A percentile compares a stretch with the other conserved stretches of the same genome.
Evolutionary conservation across 2,329 filamentous ascomycete species (phyloP).

Genomic region (Byssothecium circinans): DNA sequence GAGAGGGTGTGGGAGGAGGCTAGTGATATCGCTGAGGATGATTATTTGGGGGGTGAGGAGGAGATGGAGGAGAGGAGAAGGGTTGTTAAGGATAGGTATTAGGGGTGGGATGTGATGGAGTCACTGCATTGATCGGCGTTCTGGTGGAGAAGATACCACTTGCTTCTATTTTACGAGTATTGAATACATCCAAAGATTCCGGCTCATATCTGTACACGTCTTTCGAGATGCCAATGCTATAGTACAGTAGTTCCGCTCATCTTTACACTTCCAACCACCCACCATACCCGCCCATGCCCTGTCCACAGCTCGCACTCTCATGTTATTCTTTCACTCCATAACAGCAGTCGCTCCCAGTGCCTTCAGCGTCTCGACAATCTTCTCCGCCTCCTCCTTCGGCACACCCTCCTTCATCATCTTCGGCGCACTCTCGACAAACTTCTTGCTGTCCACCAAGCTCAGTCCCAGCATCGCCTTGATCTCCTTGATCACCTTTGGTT

Average conservation of each 20-base stretch:
- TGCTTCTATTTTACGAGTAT: slow-evolving; percentile 24
- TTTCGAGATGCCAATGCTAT: slow-evolving; percentile 34
- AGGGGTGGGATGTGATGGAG: not conserved
- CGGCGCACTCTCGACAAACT: slow-evolving; percentile 97
- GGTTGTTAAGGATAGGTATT: slow-evolving; percentile 46
- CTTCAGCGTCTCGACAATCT: slow-evolving; percentile 95
- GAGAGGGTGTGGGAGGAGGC: slow-evolving; percentile 83
- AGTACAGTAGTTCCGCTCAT: slow-evolving; percentile 29
- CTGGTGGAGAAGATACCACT: slow-evolving; percentile 35
- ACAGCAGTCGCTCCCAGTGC: slow-evolving; percentile 82
- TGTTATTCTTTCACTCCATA: slow-evolving; percentile 70
- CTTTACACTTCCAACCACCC: slow-evolving; percentile 1
- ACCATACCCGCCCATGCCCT: not conserved
- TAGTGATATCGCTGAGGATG: slow-evolving; percentile 85
- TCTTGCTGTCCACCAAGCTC: slow-evolving; percentile 98
- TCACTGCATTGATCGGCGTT: slow-evolving; percentile 32
- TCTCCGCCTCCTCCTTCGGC: slow-evolving; percentile 98
- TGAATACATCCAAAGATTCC: slow-evolving; percentile 32
- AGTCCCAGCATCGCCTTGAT: slow-evolving; percentile 94
- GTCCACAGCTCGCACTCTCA: not conserved
- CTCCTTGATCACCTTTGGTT: slow-evolving; percentile 99
- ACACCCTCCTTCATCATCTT: slow-evolving; percentile 99
- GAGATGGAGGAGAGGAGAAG: slow-evolving; percentile 63
- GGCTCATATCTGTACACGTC: slow-evolving; percentile 42
- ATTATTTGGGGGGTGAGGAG: slow-evolving; percentile 74